phyloP scores from a whole-genome alignment of 352 stramenopile species.

The Phytophthora pinifolia region DNA sequence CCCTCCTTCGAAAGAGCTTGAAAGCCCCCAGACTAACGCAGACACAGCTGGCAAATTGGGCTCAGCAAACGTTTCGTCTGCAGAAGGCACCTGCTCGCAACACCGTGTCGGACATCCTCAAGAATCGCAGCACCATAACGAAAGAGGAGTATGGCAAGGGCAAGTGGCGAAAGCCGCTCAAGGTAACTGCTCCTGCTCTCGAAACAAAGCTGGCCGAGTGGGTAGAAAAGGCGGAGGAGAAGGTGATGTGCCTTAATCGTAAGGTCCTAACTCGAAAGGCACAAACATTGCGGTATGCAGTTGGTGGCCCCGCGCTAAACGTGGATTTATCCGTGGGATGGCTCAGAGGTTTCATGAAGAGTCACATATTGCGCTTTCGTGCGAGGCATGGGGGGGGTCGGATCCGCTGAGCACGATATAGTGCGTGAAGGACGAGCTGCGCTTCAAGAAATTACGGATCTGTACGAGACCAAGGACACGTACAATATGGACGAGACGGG shows the following conservation, averaged over 20 bases:
- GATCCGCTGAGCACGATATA: not conserved
- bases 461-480: slow-evolving; percentile 3
- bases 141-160: no score
- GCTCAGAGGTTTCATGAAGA: slow-evolving; percentile 1
- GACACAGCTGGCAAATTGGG: slow-evolving; percentile 1
- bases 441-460: slow-evolving; percentile 1
- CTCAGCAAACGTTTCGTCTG: not conserved
- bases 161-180: not conserved
- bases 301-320: not conserved
- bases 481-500: slow-evolving; percentile 13
- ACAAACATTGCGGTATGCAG: not conserved
- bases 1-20: not conserved
- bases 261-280: not conserved
- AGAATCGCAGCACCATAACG: no score
- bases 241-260: not conserved
- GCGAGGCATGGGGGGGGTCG: not conserved
- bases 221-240: not conserved
- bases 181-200: not conserved
- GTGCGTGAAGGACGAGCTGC: not conserved
- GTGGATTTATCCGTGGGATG: not conserved
- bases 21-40: not conserved
- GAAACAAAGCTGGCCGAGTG: slow-evolving; percentile 1
- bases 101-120: not conserved
- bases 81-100: not conserved
- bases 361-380: not conserved